Base-by-base conservation (phyloP, 108 stramenopile species). In the Cyclotella cryptica region DNA sequence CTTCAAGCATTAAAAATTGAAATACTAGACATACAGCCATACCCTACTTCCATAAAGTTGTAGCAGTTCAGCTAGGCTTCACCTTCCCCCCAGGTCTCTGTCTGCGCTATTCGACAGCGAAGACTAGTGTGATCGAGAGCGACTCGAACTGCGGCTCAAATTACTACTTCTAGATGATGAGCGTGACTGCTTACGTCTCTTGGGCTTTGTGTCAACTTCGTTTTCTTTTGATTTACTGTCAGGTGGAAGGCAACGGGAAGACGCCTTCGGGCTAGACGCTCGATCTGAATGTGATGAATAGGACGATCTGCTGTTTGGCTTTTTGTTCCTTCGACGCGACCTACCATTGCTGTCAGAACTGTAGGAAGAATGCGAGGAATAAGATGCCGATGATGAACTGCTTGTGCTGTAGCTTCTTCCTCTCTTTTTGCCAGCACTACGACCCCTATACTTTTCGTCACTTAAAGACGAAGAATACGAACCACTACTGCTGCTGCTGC, bases 381-480 rank as follows among this genome's bases (percentile, higher is more conserved):
- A 26, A n/a, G 63, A 71, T 73, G 63, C 29, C n/a, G 69, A 72
- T 15, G 68, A 65, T 43, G 39, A 29, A 30, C 71, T 60, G 21
- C 58, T 72, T 0, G 49, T 55, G 63, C 80, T 77, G 59, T 68
- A 78, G 41, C 83, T 76, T 35, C 78, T 70, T 62, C 84, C 28
- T 28, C 84, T 43, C 2, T 68, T 66, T 5, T 27, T 66, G 28
- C 46, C 35, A 29, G 15, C 30, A 10, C 61, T 43, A 54, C 79
- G 79, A 77, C 46, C 17, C 41, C 74, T 75, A 13, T 63, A 65
- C 10, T 69, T 21, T 22, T 61, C 71, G 55, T 63, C 85, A 18
- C 79, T 86, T 4, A 66, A 72, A 3, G 80, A 75, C 28, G 86
- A 84, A 29, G 78, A 86, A 46, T 72, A 74, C 4, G 52, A 71